Base-by-base conservation (phyloP, 106 monocot species). In the Ottelia alismoides region DNA sequence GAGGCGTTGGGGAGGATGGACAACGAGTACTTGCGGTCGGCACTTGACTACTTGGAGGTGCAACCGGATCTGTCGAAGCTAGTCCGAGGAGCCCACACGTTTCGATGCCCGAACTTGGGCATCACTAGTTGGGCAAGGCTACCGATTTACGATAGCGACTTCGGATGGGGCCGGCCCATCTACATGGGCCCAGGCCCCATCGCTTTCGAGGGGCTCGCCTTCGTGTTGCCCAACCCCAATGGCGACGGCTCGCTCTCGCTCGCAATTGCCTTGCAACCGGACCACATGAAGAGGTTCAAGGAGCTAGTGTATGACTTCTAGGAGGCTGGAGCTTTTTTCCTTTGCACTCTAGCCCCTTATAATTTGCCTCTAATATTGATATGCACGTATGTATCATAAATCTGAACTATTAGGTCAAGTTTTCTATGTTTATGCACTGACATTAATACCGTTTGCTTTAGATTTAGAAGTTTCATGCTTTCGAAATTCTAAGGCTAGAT, bases 151-250 rank as follows among this genome's bases (percentile, higher is more conserved):
- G 79, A 87, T 22, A 87, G 87, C 0, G 92, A 93, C 51, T 93
- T 93, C n/a, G 87, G 92, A 17, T 93, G 87, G 87, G 92, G 92
- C 0, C 30, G 70, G 45, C 92, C 87, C 3, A 57, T 76, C 21
- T 93, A 80, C 55, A 80, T 93, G 83, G 92, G 92, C 0, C 92
- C 87, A 1, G 83, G 79, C 0, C 80, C 75, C 48, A 94, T 94
- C 0, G 60, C 72, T 2, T 78, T 75, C 16, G 83, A 87, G 35
- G 87, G 87, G 22, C 54, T 87, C 20, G 76, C 83, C 1, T 87
- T 79, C 46, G 63, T 87, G 31, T 43, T 93, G 46, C 87, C 87
- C 14, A 93, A 83, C 55, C 29, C 80, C 2, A 47, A 20, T 24
- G 59, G 60, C n/a, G 93, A 94, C 47, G 93, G 88, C 22, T 68